A percentile compares a stretch with the other conserved stretches of the same genome.
Evolutionary conservation across 768 basidiomycete species (phyloP).

Genomic region (Sistotremastrum suecicum): DNA sequence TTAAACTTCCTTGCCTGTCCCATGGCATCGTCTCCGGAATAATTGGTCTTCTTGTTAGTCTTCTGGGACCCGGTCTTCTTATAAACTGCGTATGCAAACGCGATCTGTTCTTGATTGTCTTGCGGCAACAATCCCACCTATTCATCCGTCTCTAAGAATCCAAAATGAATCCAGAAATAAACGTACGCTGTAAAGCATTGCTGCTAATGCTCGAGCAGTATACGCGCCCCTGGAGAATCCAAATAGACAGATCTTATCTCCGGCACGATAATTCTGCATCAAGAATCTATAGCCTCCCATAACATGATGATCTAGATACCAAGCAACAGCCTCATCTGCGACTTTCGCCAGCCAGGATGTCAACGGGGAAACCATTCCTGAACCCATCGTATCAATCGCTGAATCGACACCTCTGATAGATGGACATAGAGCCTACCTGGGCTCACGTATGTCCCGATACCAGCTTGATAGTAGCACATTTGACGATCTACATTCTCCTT

Average conservation of each 20-base stretch:
- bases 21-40: slow-evolving; percentile 24
- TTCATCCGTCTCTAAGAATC: neutral
- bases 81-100: slow-evolving; percentile 66
- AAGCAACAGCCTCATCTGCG: slow-evolving; percentile 58
- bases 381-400: slow-evolving; percentile 40
- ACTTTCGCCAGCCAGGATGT: slow-evolving; percentile 45
- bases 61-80: slow-evolving; percentile 20
- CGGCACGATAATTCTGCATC: slow-evolving; percentile 63
- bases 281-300: slow-evolving; percentile 64
- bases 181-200: slow-evolving; percentile 53
- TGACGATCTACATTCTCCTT: slow-evolving; percentile 43
- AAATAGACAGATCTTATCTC: slow-evolving; percentile 64
- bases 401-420: neutral
- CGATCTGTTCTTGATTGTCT: slow-evolving; percentile 54
- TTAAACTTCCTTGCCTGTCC: slow-evolving; percentile 54
- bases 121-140: slow-evolving; percentile 59
- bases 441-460: slow-evolving; percentile 1
- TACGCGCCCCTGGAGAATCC: slow-evolving; percentile 69
- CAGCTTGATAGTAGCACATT: slow-evolving; percentile 59
- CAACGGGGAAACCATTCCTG: slow-evolving; percentile 52
- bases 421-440: neutral
- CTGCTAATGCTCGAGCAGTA: slow-evolving; percentile 58
- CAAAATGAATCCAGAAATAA: neutral
- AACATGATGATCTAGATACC: slow-evolving; percentile 62
- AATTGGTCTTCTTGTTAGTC: too few species aligned